Evolutionary conservation across 257 asterid genomes (phyloP).

Genomic region (Solanum lycopersicoides): DNA sequence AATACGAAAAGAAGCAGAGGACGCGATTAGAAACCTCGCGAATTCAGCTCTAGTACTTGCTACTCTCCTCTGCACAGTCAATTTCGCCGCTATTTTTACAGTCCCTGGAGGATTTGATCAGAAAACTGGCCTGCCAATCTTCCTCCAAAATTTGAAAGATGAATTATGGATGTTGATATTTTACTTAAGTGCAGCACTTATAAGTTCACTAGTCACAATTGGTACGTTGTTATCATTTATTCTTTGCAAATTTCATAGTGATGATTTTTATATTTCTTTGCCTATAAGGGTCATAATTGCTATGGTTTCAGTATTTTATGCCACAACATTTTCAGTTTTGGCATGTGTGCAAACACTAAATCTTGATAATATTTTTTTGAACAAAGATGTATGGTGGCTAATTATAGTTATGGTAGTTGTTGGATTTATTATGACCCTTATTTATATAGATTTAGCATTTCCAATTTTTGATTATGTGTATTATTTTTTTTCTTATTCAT

Average conservation of each 20-base stretch:
- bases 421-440: neutral
- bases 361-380: neutral
- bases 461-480: neutral
- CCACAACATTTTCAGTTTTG: neutral
- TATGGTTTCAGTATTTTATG: neutral
- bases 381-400: neutral
- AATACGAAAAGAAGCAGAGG: neutral
- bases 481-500: neutral
- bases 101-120: constrained; percentile 8
- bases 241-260: neutral
- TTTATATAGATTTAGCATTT: neutral
- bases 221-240: neutral
- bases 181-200: neutral
- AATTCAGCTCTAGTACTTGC: neutral
- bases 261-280: neutral
- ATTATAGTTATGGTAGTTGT: neutral
- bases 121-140: neutral
- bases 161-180: neutral
- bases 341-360: neutral
- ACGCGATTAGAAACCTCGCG: neutral
- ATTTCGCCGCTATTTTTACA: constrained; percentile 2
- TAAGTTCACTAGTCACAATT: neutral
- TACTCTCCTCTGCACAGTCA: neutral
- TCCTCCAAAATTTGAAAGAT: neutral
- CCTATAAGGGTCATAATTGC: neutral